Evolutionary conservation across 768 basidiomycete species (phyloP), one percentile per base, ranked within the genome.

Genomic region (Trichaptum fuscoviolaceum): DNA sequence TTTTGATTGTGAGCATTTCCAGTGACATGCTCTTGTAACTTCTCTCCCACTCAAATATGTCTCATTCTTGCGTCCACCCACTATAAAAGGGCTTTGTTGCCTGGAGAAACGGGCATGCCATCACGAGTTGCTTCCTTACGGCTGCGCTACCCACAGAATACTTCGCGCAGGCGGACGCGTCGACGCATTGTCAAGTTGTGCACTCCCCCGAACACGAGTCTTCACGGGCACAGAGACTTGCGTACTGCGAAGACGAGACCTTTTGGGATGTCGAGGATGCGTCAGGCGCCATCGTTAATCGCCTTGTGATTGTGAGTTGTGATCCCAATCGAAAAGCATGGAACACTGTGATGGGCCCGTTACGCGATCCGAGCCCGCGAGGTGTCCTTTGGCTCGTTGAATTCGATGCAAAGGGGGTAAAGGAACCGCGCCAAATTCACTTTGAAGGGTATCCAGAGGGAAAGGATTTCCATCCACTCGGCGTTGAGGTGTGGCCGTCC

Each of bases 291-390:
- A 72, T 82, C 30, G 69, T 75, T n/a, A 73, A 82, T 65, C 83
- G 84, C 64, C 76, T 79, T 27, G 74, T 90, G 7, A 71, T 83
- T 0, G 62, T 79, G 26, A 75, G 75, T 26, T 89, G 87, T 69
- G 87, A 89, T 71, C 78, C 84, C 1, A 78, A 75, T 63, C 81
- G 80, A 75, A 81, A 81, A 68, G 73, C 79, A 27, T 92, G 91
- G 91, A 92, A 92, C 72, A 91, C 90, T 7, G 90, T 85, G 60
- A 86, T 89, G 86, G 91, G 91, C 0, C 90, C 42, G 20, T 20
- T 52, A 20, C 42, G 42, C 20, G 42, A 72, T 92, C 62, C 74
- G 68, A 0, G 76, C 90, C 70, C 88, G 90, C 1, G 70, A 76
- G 91, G 88, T 0, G 77, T 80, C 2, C 76, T 92, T 25, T 92